Percentiles rank a stretch among this genome's conserved stretches.
phyloP scores from a whole-genome alignment of 1,284 basidiomycete species.

The Mycosarcoma maydis region DNA sequence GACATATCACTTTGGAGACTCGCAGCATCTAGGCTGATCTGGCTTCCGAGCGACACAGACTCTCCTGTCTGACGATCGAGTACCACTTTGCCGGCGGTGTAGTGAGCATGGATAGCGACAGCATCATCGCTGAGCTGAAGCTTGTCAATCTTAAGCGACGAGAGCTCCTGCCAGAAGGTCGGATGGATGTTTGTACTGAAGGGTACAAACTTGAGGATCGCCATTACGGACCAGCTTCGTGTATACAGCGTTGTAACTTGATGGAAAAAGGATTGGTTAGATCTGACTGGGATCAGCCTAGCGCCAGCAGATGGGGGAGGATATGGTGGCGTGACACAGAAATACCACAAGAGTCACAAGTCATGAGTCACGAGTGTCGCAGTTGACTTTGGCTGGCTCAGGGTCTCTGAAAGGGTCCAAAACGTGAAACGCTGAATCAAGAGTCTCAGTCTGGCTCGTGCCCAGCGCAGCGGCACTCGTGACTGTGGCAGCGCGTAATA shows the following conservation, averaged over 20 bases:
- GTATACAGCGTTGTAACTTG: too few species aligned
- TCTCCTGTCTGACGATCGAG: conserved; percentile 77
- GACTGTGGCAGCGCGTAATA: neutral
- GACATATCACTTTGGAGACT: conserved; percentile 64
- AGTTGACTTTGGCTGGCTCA: neutral
- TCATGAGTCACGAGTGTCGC: too few species aligned
- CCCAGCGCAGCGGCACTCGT: too few species aligned
- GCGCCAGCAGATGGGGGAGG: too few species aligned
- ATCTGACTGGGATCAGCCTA: too few species aligned
- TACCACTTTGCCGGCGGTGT: conserved; percentile 78
- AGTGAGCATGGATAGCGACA: conserved; percentile 75
- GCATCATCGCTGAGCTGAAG: conserved; percentile 82
- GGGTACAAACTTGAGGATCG: conserved; percentile 81
- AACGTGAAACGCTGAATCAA: neutral
- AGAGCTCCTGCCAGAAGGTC: conserved; percentile 90
- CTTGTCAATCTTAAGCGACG: conserved; percentile 87
- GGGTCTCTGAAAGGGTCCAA: conserved; percentile 30
- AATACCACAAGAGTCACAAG: too few species aligned
- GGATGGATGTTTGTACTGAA: conserved; percentile 87
- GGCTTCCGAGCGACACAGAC: conserved; percentile 51
- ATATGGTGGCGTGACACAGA: conserved; percentile 8
- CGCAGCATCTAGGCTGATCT: conserved; percentile 65
- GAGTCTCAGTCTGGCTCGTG: conserved; percentile 33
- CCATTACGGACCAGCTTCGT: too few species aligned
- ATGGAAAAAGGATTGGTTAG: too few species aligned